A percentile compares a stretch with the other conserved stretches of the same genome.
phyloP scores from a whole-genome alignment of 495 filamentous ascomycete genomes.

The Penicillium odoratum region DNA sequence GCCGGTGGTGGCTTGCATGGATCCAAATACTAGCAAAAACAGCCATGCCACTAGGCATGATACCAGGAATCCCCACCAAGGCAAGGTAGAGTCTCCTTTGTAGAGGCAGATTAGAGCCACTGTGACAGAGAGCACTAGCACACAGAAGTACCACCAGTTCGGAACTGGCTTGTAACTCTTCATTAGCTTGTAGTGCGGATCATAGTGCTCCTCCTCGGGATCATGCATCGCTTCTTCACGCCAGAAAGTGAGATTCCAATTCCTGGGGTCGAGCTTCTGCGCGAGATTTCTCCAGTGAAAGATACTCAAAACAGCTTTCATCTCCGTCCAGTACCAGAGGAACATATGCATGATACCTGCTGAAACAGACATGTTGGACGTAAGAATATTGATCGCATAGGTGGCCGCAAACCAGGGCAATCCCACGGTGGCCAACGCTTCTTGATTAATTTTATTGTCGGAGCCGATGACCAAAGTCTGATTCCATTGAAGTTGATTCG shows the following conservation, averaged over 20 bases:
- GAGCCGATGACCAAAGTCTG: constrained; percentile 17
- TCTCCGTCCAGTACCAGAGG: neutral
- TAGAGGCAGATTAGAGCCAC: constrained; percentile 5
- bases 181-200: constrained; percentile 7
- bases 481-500: constrained; percentile 8
- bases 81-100: constrained; percentile 2
- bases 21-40: constrained; percentile 1
- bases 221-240: neutral
- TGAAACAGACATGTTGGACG: constrained; percentile 21
- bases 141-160: neutral
- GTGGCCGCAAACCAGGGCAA: constrained; percentile 44
- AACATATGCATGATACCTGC: constrained; percentile 25
- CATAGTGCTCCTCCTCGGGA: constrained; percentile 19
- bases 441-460: constrained; percentile 34
- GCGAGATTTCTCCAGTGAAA: neutral
- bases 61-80: constrained; percentile 3
- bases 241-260: constrained; percentile 33
- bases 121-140: neutral
- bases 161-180: constrained; percentile 1
- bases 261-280: constrained; percentile 16
- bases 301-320: neutral
- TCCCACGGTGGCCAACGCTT: constrained; percentile 34
- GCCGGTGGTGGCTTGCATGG: constrained; percentile 4
- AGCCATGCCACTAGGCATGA: constrained; percentile 3
- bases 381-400: constrained; percentile 37